phyloP scores from a whole-genome alignment of 2,329 filamentous ascomycete genomes.

The Pestalotiopsis sp. region DNA sequence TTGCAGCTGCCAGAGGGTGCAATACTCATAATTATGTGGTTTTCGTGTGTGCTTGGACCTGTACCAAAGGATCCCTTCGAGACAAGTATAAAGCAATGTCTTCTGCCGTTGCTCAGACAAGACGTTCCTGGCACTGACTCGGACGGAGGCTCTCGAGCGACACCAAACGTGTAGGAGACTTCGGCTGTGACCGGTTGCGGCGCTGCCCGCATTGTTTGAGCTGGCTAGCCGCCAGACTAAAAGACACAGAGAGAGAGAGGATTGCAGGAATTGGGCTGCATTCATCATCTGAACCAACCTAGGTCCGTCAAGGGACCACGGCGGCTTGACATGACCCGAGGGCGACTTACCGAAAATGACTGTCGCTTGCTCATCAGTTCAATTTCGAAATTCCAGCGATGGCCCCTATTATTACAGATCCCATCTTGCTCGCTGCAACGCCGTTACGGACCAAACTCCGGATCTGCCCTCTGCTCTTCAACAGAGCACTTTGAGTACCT shows the following conservation, averaged over 20 bases:
- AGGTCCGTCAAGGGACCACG: not conserved
- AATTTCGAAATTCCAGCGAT: not conserved
- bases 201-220: not conserved
- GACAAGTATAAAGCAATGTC: not conserved
- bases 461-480: not conserved
- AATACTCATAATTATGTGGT: not conserved
- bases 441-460: not conserved
- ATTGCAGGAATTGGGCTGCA: not conserved
- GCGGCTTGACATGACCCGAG: conserved; percentile 8
- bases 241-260: not conserved
- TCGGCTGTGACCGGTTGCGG: conserved; percentile 3
- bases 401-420: conserved; percentile 1
- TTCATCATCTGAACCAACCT: not conserved
- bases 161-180: not conserved
- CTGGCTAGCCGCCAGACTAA: not conserved
- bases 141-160: not conserved
- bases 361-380: not conserved
- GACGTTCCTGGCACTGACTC: not conserved
- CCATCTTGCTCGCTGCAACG: conserved; percentile 1
- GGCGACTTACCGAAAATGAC: not conserved
- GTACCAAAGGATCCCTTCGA: not conserved
- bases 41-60: not conserved
- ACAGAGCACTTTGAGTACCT: conserved; percentile 6
- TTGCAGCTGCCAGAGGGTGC: not conserved
- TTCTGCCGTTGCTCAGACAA: not conserved